phyloP scores from a whole-genome alignment of 345 rosid species.

The Eucalyptus curtisii region DNA sequence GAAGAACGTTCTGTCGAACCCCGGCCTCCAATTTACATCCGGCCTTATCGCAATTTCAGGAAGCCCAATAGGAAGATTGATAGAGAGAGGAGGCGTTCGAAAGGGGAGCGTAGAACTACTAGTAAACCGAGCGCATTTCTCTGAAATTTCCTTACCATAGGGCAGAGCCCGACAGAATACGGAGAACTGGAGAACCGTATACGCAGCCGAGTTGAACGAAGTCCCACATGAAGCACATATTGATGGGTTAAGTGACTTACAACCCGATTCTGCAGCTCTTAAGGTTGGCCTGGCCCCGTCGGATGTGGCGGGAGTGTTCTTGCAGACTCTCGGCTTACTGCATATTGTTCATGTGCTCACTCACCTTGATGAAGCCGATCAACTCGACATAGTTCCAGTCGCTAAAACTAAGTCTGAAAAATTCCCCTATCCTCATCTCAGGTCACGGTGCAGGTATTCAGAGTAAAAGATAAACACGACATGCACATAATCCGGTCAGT shows the following conservation, averaged over 20 bases:
- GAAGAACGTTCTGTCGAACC: not conserved
- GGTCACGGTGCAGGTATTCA: not conserved
- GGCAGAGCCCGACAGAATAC: not conserved
- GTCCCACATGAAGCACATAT: not conserved
- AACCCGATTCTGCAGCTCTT: not conserved
- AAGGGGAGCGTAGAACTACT: not conserved
- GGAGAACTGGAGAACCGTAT: not conserved
- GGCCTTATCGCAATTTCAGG: not conserved
- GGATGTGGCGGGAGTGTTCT: not conserved
- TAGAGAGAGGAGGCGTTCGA: not conserved
- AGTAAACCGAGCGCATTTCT: not conserved
- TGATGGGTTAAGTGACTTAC: not conserved
- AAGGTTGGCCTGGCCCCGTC: not conserved
- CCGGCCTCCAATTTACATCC: not conserved
- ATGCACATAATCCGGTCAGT: not conserved
- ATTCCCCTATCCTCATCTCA: not conserved
- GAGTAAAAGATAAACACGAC: not conserved
- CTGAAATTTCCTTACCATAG: not conserved
- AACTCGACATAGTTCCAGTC: not conserved
- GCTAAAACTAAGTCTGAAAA: not conserved
- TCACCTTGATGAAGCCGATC: not conserved
- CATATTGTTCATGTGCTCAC: not conserved
- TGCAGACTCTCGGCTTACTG: not conserved
- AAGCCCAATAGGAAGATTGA: not conserved
- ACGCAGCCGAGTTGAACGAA: not conserved